Conservation (phyloP, 106 monocot genomes). For the Triglochin maritima region DNA sequence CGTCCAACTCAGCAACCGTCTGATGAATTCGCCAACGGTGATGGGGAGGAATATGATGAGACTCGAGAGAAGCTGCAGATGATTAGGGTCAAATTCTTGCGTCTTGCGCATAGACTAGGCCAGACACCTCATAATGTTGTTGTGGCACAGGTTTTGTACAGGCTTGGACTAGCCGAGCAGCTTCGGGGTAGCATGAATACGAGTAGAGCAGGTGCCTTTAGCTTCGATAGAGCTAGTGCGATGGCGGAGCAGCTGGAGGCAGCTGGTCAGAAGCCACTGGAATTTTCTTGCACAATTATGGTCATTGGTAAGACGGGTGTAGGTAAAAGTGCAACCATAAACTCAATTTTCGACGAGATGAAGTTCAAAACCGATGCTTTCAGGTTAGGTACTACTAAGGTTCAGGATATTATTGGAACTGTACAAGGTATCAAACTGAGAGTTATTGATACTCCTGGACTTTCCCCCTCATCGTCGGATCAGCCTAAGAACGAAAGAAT, state of each 20-base stretch:
- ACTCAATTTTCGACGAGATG: constrained; percentile 72
- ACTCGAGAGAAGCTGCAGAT: constrained; percentile 83
- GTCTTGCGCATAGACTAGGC: constrained; percentile 80
- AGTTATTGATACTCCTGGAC: constrained; percentile 93
- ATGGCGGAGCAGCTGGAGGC: constrained; percentile 90
- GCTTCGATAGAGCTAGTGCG: constrained; percentile 79
- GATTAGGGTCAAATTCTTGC: constrained; percentile 90
- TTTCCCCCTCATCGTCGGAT: constrained; percentile 56
- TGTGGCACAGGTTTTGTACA: constrained; percentile 90
- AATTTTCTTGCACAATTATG: constrained; percentile 93
- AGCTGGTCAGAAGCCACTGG: constrained; percentile 53
- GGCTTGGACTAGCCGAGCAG: constrained; percentile 94
- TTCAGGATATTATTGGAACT: constrained; percentile 52
- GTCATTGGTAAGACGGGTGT: constrained; percentile 92
- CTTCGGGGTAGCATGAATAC: constrained; percentile 65
- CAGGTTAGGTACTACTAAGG: constrained; percentile 47
- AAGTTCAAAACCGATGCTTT: constrained; percentile 62
- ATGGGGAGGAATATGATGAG: constrained; percentile 66
- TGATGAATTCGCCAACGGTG: constrained; percentile 25
- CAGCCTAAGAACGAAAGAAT: constrained; percentile 64
- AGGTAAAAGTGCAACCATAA: constrained; percentile 95
- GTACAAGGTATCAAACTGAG: constrained; percentile 86
- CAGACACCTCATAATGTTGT: constrained; percentile 97
- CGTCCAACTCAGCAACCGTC: constrained; percentile 25
- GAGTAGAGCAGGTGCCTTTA: constrained; percentile 61